phyloP scores from a whole-genome alignment of 2,329 filamentous ascomycete genomes.

The Verruconis gallopava region DNA sequence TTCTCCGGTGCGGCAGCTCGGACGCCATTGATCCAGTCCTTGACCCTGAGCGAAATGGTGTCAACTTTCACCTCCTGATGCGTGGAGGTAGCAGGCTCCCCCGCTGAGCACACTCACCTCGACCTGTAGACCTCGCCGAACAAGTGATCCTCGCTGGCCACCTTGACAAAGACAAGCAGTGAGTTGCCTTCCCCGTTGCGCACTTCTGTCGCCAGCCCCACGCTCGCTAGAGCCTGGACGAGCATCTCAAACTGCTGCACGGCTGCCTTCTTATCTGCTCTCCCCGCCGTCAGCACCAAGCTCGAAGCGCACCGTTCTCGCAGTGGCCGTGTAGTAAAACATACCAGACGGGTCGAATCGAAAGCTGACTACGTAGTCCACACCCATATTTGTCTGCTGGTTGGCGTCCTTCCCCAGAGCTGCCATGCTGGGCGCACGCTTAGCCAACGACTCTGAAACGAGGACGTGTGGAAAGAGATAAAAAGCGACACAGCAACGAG shows the following conservation, averaged over 20 bases:
- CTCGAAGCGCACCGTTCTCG: slow-evolving; percentile 4
- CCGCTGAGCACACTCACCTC: slow-evolving; percentile 34
- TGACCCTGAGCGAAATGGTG: slow-evolving; percentile 61
- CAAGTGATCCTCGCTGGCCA: slow-evolving; percentile 63
- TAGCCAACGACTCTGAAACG: no score
- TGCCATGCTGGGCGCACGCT: no score
- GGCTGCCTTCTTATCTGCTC: slow-evolving; percentile 52
- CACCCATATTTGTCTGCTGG: slow-evolving; percentile 34
- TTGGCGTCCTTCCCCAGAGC: background rate
- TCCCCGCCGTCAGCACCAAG: slow-evolving; percentile 11
- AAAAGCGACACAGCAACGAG: no score
- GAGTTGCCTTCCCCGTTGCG: slow-evolving; percentile 64
- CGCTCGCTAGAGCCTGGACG: slow-evolving; percentile 57
- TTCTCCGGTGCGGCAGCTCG: slow-evolving; percentile 62
- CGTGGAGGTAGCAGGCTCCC: background rate
- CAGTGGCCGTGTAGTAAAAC: slow-evolving; percentile 12
- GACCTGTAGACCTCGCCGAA: slow-evolving; percentile 72
- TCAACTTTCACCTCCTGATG: slow-evolving; percentile 3
- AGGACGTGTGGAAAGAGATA: no score
- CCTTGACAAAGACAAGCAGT: slow-evolving; percentile 70
- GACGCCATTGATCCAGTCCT: slow-evolving; percentile 89
- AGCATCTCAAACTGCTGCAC: slow-evolving; percentile 66
- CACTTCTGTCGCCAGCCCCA: slow-evolving; percentile 80
- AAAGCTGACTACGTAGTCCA: slow-evolving; percentile 83
- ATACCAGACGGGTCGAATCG: slow-evolving; percentile 55